These are phyloP conservation scores for Plantago elongata DNA, from an alignment of 257 asterid genomes.

Conservation along the genomic window DNA sequence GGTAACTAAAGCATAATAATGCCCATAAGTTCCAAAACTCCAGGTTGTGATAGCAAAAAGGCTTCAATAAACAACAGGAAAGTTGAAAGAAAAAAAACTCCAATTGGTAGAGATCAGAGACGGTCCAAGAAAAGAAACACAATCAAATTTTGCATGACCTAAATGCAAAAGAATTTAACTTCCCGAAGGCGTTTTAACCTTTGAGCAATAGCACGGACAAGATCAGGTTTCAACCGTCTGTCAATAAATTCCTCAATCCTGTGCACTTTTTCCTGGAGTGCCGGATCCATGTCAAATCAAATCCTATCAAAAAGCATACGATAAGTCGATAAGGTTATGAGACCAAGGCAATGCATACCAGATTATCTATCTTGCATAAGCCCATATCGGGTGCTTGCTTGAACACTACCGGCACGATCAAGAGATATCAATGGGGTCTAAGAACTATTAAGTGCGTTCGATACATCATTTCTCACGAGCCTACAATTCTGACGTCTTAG, in stretches of 20 bases:
- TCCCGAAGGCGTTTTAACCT: slow-evolving; percentile 31
- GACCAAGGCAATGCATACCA: background rate
- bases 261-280: slow-evolving; percentile 47
- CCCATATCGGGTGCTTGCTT: too few species aligned
- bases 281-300: slow-evolving; percentile 53
- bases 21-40: background rate
- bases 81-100: background rate
- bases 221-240: slow-evolving; percentile 82
- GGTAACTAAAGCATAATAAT: background rate
- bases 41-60: background rate
- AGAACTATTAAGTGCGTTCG: too few species aligned
- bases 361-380: too few species aligned
- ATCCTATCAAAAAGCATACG: slow-evolving; percentile 30
- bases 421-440: too few species aligned
- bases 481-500: too few species aligned
- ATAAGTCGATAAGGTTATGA: slow-evolving; percentile 15
- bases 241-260: slow-evolving; percentile 79
- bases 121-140: slow-evolving; percentile 5
- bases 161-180: background rate
- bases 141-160: background rate
- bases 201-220: slow-evolving; percentile 69
- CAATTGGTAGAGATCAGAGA: background rate
- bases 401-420: too few species aligned
- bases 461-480: too few species aligned
- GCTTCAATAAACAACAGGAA: background rate